Percentiles rank a stretch among this genome's conserved stretches.
phyloP scores from a whole-genome alignment of 1,139 yeast genomes.

The Tardiomyces depauwii region DNA sequence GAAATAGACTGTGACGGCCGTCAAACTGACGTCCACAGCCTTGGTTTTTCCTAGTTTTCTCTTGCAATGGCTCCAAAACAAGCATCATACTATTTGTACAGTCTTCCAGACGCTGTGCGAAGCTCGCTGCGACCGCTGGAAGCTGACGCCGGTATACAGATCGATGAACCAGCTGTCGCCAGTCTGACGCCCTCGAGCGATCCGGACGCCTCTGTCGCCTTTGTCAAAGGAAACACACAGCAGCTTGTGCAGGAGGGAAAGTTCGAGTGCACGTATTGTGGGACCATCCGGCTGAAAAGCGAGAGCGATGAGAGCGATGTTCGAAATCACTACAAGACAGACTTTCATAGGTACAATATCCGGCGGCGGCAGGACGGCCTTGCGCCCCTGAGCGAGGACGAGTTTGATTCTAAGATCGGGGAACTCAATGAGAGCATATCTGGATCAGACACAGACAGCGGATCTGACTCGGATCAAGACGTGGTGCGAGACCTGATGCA shows the following conservation, averaged over 20 bases:
- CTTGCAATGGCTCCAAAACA: not conserved
- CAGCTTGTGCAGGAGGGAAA: not conserved
- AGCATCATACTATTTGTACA: not conserved
- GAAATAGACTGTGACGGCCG: too few species aligned
- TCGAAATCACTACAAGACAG: constrained; percentile 42
- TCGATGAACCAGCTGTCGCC: not conserved
- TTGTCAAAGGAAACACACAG: not conserved
- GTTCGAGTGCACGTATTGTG: not conserved
- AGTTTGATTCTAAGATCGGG: constrained; percentile 48
- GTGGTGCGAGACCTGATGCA: constrained; percentile 7
- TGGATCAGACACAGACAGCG: constrained; percentile 25
- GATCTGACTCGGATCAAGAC: constrained; percentile 27
- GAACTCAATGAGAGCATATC: constrained; percentile 45
- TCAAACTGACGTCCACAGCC: too few species aligned
- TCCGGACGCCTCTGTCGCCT: not conserved
- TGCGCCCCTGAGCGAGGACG: constrained; percentile 40
- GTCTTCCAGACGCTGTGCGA: not conserved
- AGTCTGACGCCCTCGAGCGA: not conserved
- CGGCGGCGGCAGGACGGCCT: constrained; percentile 41
- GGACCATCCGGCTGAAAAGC: not conserved
- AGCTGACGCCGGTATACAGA: not conserved
- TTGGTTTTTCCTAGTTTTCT: too few species aligned
- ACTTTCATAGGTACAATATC: constrained; percentile 49
- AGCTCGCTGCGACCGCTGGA: not conserved
- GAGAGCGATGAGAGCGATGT: constrained; percentile 15